Base-by-base conservation (phyloP, 2,329 filamentous ascomycete genomes). In the Exophiala lecanii-corni region DNA sequence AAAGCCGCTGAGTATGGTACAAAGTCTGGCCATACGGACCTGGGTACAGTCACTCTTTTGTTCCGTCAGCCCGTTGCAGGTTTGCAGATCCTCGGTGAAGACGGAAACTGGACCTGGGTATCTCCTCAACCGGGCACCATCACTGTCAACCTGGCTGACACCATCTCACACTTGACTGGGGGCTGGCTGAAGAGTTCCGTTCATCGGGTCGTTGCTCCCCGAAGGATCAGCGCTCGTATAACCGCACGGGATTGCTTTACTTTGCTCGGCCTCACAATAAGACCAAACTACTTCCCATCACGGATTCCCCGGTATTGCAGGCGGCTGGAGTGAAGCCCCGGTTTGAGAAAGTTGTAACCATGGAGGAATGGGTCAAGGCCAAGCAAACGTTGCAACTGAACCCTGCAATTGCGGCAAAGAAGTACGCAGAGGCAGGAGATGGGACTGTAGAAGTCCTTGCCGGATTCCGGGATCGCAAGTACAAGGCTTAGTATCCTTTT, bases 1-100 rank as follows among this genome's bases (percentile, higher is more conserved):
- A 66, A 62, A 12, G 65, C 61, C 30, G 62, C 62, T 2, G 65
- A 69, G 1, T 59, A 62, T 28, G 62, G 73, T 1, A 70, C 68
- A 36, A 60, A 65, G 0, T 61, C 62, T 0, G 75, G 75, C 0
- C 76, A 79, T 52, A 78, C 76, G 0, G 76, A 79, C 48, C 62
- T 77, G 2, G 75, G 75, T 0, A 73, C 70, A 0, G 61, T 78
- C 1, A 79, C 76, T 0, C 61, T 79, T 4, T 62, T 79, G 0
- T 79, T 79, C 62, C 65, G 74, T 1, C 76, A 79, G 48, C 75
- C 76, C 0, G 70, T 79, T 1, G 73, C 74, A 0, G 75, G 68
- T 0, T 61, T 79, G 7, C 76, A 79, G 55, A 73, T 79, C 33
- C 26, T 68, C 67, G 17, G 63, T 61, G 13, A 62, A 1, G 63